A percentile compares a stretch with the other conserved stretches of the same genome.
Evolutionary conservation across 768 basidiomycete species (phyloP).

Genomic region (Dioszegia aurantiaca): DNA sequence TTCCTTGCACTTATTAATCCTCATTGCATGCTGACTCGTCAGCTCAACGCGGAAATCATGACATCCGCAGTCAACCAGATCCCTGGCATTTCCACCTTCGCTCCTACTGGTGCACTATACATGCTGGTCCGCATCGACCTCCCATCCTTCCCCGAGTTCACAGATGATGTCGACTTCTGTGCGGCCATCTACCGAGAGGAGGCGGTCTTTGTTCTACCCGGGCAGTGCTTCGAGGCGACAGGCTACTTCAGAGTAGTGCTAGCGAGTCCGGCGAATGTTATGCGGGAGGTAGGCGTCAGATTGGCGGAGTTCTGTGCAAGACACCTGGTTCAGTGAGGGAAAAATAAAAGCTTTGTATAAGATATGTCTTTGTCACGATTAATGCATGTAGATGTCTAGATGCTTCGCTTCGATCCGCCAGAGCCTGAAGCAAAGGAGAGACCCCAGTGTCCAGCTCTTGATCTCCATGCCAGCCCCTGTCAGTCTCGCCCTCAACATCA

Average conservation of each 20-base stretch:
- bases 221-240: conserved; percentile 41
- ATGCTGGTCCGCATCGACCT: conserved; percentile 42
- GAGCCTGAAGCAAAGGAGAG: too few species aligned
- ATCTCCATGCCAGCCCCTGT: too few species aligned
- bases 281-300: conserved; percentile 43
- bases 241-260: conserved; percentile 47
- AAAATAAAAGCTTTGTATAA: neutral
- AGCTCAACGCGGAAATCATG: conserved; percentile 38
- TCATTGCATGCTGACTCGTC: conserved; percentile 1
- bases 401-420: too few species aligned
- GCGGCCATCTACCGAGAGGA: conserved; percentile 45
- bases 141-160: conserved; percentile 28
- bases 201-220: conserved; percentile 47
- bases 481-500: too few species aligned
- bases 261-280: conserved; percentile 38
- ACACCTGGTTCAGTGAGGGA: neutral
- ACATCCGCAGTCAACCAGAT: conserved; percentile 26
- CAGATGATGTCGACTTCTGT: conserved; percentile 47
- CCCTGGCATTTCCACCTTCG: conserved; percentile 36
- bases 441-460: too few species aligned
- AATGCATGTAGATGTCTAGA: too few species aligned
- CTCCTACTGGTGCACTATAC: conserved; percentile 45
- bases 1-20: neutral
- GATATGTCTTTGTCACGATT: too few species aligned
- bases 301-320: conserved; percentile 37